These are phyloP conservation scores for Oryza meridionalis DNA, from an alignment of 176 grass and related monocot genomes.

Conservation along the genomic window DNA sequence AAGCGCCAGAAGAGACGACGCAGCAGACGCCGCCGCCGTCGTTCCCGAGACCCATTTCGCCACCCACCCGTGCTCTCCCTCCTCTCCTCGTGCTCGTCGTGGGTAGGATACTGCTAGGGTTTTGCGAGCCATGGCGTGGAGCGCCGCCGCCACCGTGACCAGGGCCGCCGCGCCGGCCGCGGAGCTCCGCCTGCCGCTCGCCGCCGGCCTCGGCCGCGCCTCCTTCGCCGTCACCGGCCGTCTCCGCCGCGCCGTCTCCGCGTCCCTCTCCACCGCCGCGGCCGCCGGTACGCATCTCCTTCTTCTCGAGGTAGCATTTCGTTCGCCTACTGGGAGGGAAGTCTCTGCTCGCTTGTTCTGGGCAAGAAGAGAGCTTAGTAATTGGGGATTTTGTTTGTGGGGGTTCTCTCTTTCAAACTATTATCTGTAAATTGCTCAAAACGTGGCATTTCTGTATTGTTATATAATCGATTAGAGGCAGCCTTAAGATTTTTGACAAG, in stretches of 20 bases:
- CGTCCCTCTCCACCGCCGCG: constrained; percentile 56
- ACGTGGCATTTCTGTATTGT: neutral
- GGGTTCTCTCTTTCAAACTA: neutral
- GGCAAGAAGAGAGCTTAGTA: neutral
- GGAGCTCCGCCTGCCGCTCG: constrained; percentile 39
- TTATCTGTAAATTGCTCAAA: neutral
- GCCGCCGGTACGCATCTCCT: constrained; percentile 43
- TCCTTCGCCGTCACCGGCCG: constrained; percentile 41
- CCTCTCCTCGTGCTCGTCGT: neutral
- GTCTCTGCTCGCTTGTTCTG: no score
- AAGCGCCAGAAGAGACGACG: neutral
- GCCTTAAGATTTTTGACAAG: neutral
- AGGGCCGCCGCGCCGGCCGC: constrained; percentile 40
- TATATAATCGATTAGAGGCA: neutral
- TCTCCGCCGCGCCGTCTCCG: constrained; percentile 46
- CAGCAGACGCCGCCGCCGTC: neutral
- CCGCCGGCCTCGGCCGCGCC: constrained; percentile 33
- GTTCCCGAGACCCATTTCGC: neutral
- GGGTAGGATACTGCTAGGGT: constrained; percentile 14
- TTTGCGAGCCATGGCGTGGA: constrained; percentile 72
- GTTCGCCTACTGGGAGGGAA: no score
- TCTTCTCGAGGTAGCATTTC: no score
- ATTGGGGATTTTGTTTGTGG: neutral
- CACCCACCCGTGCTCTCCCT: neutral
- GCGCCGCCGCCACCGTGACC: constrained; percentile 47